Evolutionary conservation across 1,284 basidiomycete species (phyloP), one percentile per base, ranked within the genome.

Genomic region (Ustilago trichophora): DNA sequence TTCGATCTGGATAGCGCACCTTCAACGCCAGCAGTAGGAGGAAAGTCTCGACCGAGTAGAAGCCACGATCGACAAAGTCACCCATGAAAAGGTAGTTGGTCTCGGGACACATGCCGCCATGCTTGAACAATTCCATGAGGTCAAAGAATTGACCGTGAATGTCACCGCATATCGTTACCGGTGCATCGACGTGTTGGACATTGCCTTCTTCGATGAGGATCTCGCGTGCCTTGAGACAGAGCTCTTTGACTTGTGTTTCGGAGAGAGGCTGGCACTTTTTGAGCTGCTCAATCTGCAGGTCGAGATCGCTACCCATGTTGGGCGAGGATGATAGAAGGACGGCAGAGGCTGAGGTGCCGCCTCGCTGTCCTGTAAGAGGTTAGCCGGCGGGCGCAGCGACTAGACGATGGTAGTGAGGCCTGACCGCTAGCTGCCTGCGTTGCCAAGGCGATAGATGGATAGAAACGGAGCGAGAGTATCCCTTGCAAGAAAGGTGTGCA

Each of bases 71-170:
- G 37, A 80, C 78, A 62, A 78, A 78, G 46, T 78, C 77, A 34
- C 77, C 94, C 91, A 98, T 95, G 86, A 98, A 98, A 54, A 98
- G 89, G 83, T 98, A 98, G 82, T 93, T 95, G 9, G 95, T 97
- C 27, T 93, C 89, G 47, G 95, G 95, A 83, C 93, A 98, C 77
- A 89, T 89, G 12, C 95, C 94, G 22, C 95, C 96, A 29, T 96
- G 89, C 81, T 90, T 90, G 86, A 98, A 98, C 45, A 98, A 86
- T 84, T 98, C 93, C 88, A 97, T 89, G 70, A 98, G 87, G 82
- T 98, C 95, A 82, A 91, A 96, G 82, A 98, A 98, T 81, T 98
- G 95, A 11, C 95, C 95, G 80, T 98, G 95, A 49, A 98, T 98
- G 84, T 98, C 96, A 18, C 95, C 95, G 80, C 96, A 98, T 83